phyloP scores from a whole-genome alignment of 139 green algal species.

The Spirogloea muscicola region DNA sequence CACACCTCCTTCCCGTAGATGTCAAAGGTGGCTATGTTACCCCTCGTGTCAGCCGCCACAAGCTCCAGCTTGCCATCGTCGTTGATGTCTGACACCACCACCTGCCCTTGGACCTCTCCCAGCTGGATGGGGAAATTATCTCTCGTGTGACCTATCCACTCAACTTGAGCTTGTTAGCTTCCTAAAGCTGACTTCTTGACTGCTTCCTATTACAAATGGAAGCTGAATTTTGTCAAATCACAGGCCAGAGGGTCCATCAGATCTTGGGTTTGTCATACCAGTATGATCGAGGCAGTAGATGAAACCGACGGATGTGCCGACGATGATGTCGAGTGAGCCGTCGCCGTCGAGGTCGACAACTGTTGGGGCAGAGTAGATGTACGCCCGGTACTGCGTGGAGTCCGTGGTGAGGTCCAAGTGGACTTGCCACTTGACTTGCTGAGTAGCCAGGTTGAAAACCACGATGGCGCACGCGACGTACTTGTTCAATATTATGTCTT shows the following conservation, averaged over 20 bases:
- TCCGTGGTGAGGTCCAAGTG: slow-evolving; percentile 94
- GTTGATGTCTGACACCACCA: slow-evolving; percentile 82
- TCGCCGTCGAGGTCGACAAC: slow-evolving; percentile 81
- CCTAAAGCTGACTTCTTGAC: too few species aligned
- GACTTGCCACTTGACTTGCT: slow-evolving; percentile 19
- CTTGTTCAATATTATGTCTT: slow-evolving; percentile 62
- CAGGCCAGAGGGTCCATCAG: too few species aligned
- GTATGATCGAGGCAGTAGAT: slow-evolving; percentile 84
- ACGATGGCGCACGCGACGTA: slow-evolving; percentile 81
- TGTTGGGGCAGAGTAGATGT: slow-evolving; percentile 76
- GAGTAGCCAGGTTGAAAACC: slow-evolving; percentile 70
- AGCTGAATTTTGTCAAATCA: too few species aligned
- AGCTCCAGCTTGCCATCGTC: slow-evolving; percentile 85
- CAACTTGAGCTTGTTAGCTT: too few species aligned
- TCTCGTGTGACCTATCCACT: not conserved
- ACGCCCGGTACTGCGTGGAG: slow-evolving; percentile 71
- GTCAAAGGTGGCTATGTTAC: slow-evolving; percentile 80
- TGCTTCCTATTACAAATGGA: too few species aligned
- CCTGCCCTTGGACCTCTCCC: slow-evolving; percentile 88
- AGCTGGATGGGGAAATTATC: slow-evolving; percentile 80
- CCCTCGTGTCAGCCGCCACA: slow-evolving; percentile 75
- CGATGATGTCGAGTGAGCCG: slow-evolving; percentile 82
- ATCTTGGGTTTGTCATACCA: too few species aligned
- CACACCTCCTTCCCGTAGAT: slow-evolving; percentile 74
- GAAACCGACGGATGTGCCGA: slow-evolving; percentile 89